Conservation (phyloP, 441 rosid species). For the Eutrema salsugineum region DNA sequence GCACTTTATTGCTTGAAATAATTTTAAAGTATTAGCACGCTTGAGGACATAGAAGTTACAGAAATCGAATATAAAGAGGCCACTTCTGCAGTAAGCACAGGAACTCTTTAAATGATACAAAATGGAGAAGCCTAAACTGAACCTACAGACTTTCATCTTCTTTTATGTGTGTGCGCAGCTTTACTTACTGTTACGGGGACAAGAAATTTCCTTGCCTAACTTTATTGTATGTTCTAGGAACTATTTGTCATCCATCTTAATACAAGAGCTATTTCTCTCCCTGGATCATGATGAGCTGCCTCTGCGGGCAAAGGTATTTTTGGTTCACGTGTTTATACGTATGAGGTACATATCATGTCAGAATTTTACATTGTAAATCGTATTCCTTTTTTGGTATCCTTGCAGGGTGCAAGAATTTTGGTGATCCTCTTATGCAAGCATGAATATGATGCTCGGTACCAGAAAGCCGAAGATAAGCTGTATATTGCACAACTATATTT, state of each 20-base stretch:
- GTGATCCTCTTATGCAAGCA: constrained; percentile 96
- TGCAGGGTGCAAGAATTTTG: constrained; percentile 93
- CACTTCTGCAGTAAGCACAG: constrained; percentile 13
- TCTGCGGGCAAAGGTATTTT: constrained; percentile 77
- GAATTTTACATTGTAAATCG: background rate
- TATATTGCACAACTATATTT: constrained; percentile 95
- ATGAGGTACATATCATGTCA: constrained; percentile 14
- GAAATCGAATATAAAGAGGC: background rate
- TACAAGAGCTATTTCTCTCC: constrained; percentile 96
- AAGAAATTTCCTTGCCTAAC: constrained; percentile 10
- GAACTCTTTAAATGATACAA: constrained; percentile 2
- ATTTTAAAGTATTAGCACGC: background rate
- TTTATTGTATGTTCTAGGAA: constrained; percentile 67
- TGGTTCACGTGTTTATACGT: background rate
- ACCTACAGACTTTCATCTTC: background rate
- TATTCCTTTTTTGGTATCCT: constrained; percentile 19
- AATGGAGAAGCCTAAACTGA: constrained; percentile 10
- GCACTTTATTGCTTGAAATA: background rate
- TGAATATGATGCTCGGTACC: constrained; percentile 98
- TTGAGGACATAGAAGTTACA: constrained; percentile 3
- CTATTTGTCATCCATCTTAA: constrained; percentile 91
- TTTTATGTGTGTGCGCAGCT: background rate
- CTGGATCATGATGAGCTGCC: constrained; percentile 99
- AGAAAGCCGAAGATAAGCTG: constrained; percentile 98
- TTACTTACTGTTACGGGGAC: background rate